Conservation (phyloP, 2,329 filamentous ascomycete species). For the Fusarium keratoplasticum region DNA sequence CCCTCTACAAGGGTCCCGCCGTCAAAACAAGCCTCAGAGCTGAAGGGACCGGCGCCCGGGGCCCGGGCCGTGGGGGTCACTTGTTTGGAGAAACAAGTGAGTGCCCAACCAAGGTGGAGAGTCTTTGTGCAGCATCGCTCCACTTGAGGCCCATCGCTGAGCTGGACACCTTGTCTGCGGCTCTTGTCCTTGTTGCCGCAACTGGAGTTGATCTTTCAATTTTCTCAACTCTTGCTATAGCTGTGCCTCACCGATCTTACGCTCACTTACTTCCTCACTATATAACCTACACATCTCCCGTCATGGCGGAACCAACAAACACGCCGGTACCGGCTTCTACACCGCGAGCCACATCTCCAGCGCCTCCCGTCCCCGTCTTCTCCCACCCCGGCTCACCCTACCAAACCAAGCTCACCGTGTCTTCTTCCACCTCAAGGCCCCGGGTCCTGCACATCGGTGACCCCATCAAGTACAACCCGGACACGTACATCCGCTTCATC, state of each 20-base stretch:
- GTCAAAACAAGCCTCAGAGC: slow-evolving; percentile 13
- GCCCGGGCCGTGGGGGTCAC: slow-evolving; percentile 8
- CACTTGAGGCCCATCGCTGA: slow-evolving; percentile 16
- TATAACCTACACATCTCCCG: slow-evolving; percentile 12
- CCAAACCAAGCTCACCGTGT: slow-evolving; percentile 40
- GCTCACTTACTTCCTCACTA: neutral
- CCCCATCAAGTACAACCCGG: slow-evolving; percentile 61
- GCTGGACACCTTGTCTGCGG: slow-evolving; percentile 13
- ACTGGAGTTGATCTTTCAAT: neutral
- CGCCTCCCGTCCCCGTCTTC: slow-evolving; percentile 38
- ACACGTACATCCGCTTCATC: slow-evolving; percentile 58
- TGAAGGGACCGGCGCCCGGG: slow-evolving; percentile 16
- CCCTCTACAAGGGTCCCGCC: slow-evolving; percentile 20
- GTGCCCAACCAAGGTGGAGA: neutral
- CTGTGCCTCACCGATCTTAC: neutral
- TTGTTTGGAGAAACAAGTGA: neutral
- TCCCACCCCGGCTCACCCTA: slow-evolving; percentile 41
- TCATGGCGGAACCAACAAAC: slow-evolving; percentile 61
- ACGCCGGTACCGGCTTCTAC: slow-evolving; percentile 59
- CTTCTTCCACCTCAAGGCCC: slow-evolving; percentile 46
- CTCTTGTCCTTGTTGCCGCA: neutral
- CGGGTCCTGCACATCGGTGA: slow-evolving; percentile 84
- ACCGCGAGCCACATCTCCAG: slow-evolving; percentile 58
- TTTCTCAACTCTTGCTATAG: neutral
- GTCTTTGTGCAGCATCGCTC: slow-evolving; percentile 11